These are phyloP conservation scores for Oryza meridionalis DNA, from an alignment of 176 grass and related monocot genomes.

Conservation along the genomic window DNA sequence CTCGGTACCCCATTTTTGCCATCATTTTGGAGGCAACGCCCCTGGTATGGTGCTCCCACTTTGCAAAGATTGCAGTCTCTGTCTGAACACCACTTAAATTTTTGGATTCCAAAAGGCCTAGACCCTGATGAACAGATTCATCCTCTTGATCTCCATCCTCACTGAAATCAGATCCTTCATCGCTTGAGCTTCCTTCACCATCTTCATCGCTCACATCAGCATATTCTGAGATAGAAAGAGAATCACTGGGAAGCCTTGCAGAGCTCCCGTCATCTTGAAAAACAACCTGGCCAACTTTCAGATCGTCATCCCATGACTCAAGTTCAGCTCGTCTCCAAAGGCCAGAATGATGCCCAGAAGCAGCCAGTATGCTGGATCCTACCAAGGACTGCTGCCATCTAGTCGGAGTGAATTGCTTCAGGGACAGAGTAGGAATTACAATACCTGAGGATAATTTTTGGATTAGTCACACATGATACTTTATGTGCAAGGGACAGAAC, in stretches of 20 bases:
- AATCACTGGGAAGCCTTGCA: slow-evolving; percentile 61
- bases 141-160: slow-evolving; percentile 60
- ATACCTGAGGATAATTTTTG: slow-evolving; percentile 56
- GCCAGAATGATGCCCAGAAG: slow-evolving; percentile 50
- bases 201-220: slow-evolving; percentile 59
- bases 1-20: slow-evolving; percentile 93
- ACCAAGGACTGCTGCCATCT: slow-evolving; percentile 81
- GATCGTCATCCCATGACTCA: slow-evolving; percentile 82
- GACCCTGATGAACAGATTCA: slow-evolving; percentile 55
- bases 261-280: slow-evolving; percentile 76
- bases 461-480: slow-evolving; percentile 38
- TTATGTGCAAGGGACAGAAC: neutral
- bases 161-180: slow-evolving; percentile 52
- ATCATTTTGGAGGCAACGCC: slow-evolving; percentile 97
- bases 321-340: slow-evolving; percentile 93
- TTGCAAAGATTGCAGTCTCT: slow-evolving; percentile 85
- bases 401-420: slow-evolving; percentile 73
- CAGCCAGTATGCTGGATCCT: slow-evolving; percentile 78
- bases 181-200: slow-evolving; percentile 49
- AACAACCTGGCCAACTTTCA: slow-evolving; percentile 62
- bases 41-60: slow-evolving; percentile 90
- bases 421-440: slow-evolving; percentile 57
- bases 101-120: slow-evolving; percentile 67
- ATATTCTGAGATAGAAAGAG: slow-evolving; percentile 74
- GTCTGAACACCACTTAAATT: slow-evolving; percentile 80